Base-by-base conservation (phyloP, 2,329 filamentous ascomycete species). In the Proliferodiscus dingleyae region DNA sequence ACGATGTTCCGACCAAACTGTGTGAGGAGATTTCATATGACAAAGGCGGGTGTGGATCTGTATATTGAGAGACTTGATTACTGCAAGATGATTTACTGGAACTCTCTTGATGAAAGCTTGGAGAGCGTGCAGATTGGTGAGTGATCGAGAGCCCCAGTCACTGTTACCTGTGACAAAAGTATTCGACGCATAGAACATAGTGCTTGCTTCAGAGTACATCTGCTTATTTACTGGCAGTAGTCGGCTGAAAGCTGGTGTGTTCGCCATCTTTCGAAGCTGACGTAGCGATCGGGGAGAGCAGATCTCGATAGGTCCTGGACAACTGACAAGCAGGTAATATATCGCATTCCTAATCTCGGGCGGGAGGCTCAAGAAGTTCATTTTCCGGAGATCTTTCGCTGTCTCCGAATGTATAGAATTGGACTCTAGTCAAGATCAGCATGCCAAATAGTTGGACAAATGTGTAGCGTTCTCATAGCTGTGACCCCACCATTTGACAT, bases 141-240 rank as follows among this genome's bases (percentile, higher is more conserved):
- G n/a, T 4, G 10, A 7, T 37, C 32, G 37, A 6, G 38, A 46
- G 23, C 45, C 45, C 5, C n/a, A 46, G 5, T 23, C 3, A 10
- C 45, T 39, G 18, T 37, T 38, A 10, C 45, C 45, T 10, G 42
- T 9, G 4, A 32, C 13, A 15, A 42, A 46, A 13, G 15, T 18
- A 28, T 42, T 42, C 9, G 18, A 16, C 15, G 44, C 32, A 22
- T 37, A 46, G 18, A 46, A 37, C 21, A 42, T 41, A 3, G 2
- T 5, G 24, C 34, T 30, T 9, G 37, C 22, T 41, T 41, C 37
- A 13, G 23, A 15, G 21, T 32, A 24, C 32, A 46, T 23, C 18
- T 42, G 33, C 39, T 42, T 45, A 29, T 41, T 45, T 10, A 45
- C 26, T 15, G 28, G 23, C 3, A 45, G 43, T 24, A 45, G 36